Conservation (phyloP, 2,329 filamentous ascomycete species). For the Ceratocystiopsis brevicomis region DNA sequence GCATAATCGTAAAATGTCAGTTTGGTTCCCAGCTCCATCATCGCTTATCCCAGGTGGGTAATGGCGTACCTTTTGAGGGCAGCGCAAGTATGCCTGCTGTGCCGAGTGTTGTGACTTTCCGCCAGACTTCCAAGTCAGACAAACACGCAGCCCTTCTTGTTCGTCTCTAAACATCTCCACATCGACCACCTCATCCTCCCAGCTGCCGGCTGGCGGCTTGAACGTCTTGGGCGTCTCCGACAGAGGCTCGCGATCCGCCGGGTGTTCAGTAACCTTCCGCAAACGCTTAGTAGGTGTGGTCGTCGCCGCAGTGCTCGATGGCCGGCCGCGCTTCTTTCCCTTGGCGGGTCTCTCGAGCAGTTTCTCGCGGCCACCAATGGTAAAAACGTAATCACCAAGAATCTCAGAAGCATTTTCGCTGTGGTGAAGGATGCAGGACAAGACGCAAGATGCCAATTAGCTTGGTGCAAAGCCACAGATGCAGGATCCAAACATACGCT, state of each 20-base stretch:
- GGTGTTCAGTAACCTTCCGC: slow-evolving; percentile 30
- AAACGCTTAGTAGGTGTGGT: slow-evolving; percentile 24
- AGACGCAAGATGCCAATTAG: neutral
- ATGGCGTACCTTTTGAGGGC: slow-evolving; percentile 48
- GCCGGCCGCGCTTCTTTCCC: slow-evolving; percentile 39
- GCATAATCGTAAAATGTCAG: neutral
- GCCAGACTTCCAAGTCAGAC: slow-evolving; percentile 54
- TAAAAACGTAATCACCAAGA: slow-evolving; percentile 43
- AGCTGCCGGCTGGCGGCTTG: slow-evolving; percentile 52
- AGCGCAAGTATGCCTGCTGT: slow-evolving; percentile 50
- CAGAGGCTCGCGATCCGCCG: slow-evolving; percentile 27
- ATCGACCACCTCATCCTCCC: slow-evolving; percentile 53
- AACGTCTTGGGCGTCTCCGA: slow-evolving; percentile 28
- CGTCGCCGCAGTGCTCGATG: slow-evolving; percentile 18
- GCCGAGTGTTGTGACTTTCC: slow-evolving; percentile 58
- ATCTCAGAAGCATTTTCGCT: slow-evolving; percentile 40
- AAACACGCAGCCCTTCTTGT: slow-evolving; percentile 42
- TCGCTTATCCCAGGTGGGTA: neutral
- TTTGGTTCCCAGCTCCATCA: neutral
- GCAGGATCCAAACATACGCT: slow-evolving; percentile 19
- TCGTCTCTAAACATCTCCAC: slow-evolving; percentile 58
- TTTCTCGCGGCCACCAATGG: slow-evolving; percentile 42
- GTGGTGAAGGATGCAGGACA: neutral
- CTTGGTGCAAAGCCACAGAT: too few relatives aligned
- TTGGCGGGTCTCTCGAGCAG: slow-evolving; percentile 31